These are phyloP conservation scores for Prunus padus DNA, from an alignment of 306 rosid genomes.

Conservation along the genomic window DNA sequence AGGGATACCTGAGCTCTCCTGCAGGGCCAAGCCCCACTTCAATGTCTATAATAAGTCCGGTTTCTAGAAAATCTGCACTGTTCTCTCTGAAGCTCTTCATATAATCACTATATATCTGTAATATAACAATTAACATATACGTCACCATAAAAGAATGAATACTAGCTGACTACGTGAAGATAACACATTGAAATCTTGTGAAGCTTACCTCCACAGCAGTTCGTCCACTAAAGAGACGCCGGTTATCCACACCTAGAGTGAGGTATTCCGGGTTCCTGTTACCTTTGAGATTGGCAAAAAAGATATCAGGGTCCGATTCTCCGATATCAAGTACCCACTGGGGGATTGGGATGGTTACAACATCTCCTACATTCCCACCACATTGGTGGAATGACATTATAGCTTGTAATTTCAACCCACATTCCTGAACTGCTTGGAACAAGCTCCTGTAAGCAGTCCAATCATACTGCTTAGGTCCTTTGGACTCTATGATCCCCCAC, in stretches of 20 bases:
- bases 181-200: neutral
- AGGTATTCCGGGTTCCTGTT: constrained; percentile 62
- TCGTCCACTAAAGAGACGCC: constrained; percentile 65
- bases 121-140: neutral
- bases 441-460: constrained; percentile 77
- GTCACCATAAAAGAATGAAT: neutral
- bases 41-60: constrained; percentile 69
- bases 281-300: constrained; percentile 61
- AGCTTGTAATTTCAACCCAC: constrained; percentile 68
- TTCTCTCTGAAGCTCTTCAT: constrained; percentile 78
- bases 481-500: constrained; percentile 83
- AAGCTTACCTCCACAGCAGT: constrained; percentile 68
- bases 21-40: constrained; percentile 97
- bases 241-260: constrained; percentile 68
- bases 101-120: constrained; percentile 68
- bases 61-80: constrained; percentile 66
- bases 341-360: constrained; percentile 62
- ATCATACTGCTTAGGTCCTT: constrained; percentile 69
- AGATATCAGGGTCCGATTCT: constrained; percentile 62
- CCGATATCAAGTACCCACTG: constrained; percentile 72
- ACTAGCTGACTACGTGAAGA: neutral
- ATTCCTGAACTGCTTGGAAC: constrained; percentile 59
- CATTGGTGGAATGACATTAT: constrained; percentile 97
- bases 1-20: constrained; percentile 90
- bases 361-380: constrained; percentile 91